Evolutionary conservation across 257 asterid genomes (phyloP).

Genomic region (Lithospermum erythrorhizon): DNA sequence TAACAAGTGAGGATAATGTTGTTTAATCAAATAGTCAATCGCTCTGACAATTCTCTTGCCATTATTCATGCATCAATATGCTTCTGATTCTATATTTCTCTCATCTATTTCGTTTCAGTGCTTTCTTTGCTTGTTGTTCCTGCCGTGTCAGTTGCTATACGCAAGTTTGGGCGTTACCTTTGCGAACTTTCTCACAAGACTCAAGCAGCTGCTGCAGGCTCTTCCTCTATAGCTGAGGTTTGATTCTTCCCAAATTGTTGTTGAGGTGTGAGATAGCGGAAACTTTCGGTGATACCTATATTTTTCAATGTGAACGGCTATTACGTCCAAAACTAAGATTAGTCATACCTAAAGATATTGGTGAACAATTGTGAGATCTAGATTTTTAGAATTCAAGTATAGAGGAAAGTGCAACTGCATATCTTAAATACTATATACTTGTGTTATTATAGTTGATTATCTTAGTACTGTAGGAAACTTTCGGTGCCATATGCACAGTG

Average conservation of each 20-base stretch:
- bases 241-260: conserved; percentile 1
- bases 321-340: background rate
- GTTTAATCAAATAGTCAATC: background rate
- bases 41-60: background rate
- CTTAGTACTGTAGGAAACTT: conserved; percentile 47
- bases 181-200: conserved; percentile 77
- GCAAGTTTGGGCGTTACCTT: conserved; percentile 61
- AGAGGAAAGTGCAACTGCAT: too few relatives aligned
- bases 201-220: conserved; percentile 89
- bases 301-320: too few relatives aligned
- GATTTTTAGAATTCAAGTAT: too few relatives aligned
- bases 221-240: conserved; percentile 87
- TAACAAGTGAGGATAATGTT: conserved; percentile 15
- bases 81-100: background rate
- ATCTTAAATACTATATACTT: background rate
- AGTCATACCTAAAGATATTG: too few relatives aligned
- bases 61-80: too few relatives aligned
- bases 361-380: too few relatives aligned
- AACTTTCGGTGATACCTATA: too few relatives aligned
- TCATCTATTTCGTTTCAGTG: conserved; percentile 27
- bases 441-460: background rate
- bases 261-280: background rate
- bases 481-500: conserved; percentile 80
- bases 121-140: conserved; percentile 82
- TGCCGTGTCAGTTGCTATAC: conserved; percentile 49